Base-by-base conservation (phyloP, 1,284 basidiomycete species). In the Ustilago nuda region DNA sequence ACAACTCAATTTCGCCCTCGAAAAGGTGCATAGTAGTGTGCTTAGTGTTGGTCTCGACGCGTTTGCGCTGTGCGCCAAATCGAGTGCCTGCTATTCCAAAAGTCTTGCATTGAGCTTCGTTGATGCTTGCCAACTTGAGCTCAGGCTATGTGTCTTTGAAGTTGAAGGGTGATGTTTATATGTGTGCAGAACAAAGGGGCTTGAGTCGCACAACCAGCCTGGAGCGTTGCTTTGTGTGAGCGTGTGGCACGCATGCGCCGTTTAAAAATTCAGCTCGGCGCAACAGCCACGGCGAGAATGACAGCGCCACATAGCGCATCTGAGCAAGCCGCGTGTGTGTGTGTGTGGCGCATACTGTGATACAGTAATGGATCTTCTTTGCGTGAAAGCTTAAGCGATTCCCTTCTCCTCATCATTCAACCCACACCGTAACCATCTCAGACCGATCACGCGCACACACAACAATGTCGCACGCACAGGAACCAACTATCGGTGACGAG, bases 401-500 rank as follows among this genome's bases (percentile, higher is more conserved):
- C 35, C 19, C 43, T 36, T 36, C 23, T 23, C 23, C 23, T 32
- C 41, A 56, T 50, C 43, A 9, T 43, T 30, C 7, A 52, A 19
- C 43, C 59, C 51, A 58, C 50, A 60, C 43, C 35, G 45, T 52
- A 63, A 32, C 45, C 39, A 57, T 46, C 23, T 33, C 48, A 19
- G 43, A 46, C 27, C 41, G 53, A 45, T 30, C 48, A 32, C 12
- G 0, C 23, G 2, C 23, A 27, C 30, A n/a, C 13, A 35, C 55
- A 71, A 19, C 43, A 27, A 79, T 79, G 77, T 79, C 77, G 50
- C 77, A 79, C 67, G 59, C 67, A 32, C 70, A 73, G 30, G 77
- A 79, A 17, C 73, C 77, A 19, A 64, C 64, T 51, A 74, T 76
- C 53, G 66, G 23, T 12, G 74, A 79, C 55, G 77, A 76, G 51